Evolutionary conservation across 164 flowering plant genomes (phyloP).

Genomic region (Vitis vinifera): DNA sequence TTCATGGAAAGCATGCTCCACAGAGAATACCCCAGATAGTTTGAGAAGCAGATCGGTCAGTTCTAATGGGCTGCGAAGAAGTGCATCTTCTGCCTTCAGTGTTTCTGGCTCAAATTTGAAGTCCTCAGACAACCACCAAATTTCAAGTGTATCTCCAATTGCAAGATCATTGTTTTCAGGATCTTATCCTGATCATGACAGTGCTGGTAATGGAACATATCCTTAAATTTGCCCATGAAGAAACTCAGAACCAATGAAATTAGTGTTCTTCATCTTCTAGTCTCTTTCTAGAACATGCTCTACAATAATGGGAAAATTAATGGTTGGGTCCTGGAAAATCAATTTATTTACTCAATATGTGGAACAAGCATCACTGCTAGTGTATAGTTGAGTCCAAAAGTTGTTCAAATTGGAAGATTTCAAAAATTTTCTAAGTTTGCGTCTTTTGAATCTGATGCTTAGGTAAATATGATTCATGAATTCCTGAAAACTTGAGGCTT

Average conservation of each 20-base stretch:
- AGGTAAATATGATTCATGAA: too few species aligned
- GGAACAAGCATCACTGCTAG: too few species aligned
- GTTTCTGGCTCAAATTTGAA: constrained; percentile 14
- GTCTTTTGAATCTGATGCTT: too few species aligned
- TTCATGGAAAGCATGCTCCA: constrained; percentile 32
- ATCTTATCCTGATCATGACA: constrained; percentile 22
- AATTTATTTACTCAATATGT: too few species aligned
- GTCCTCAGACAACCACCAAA: constrained; percentile 18
- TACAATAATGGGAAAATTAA: neutral
- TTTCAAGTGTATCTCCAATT: constrained; percentile 38
- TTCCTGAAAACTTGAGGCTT: too few species aligned
- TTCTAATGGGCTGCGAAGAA: constrained; percentile 33
- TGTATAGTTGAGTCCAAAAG: neutral
- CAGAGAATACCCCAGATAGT: constrained; percentile 31
- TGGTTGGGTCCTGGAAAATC: neutral
- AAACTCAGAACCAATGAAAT: neutral
- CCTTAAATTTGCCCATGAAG: neutral
- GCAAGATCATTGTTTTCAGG: constrained; percentile 32
- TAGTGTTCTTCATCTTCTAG: neutral
- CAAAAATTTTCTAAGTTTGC: neutral
- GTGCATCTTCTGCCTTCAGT: constrained; percentile 36
- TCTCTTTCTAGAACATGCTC: neutral
- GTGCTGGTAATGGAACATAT: constrained; percentile 17
- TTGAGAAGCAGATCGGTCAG: constrained; percentile 33
- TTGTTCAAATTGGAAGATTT: neutral